Evolutionary conservation across 768 basidiomycete species (phyloP), one percentile per base, ranked within the genome.

Genomic region (Sporobolomyces phaffii): DNA sequence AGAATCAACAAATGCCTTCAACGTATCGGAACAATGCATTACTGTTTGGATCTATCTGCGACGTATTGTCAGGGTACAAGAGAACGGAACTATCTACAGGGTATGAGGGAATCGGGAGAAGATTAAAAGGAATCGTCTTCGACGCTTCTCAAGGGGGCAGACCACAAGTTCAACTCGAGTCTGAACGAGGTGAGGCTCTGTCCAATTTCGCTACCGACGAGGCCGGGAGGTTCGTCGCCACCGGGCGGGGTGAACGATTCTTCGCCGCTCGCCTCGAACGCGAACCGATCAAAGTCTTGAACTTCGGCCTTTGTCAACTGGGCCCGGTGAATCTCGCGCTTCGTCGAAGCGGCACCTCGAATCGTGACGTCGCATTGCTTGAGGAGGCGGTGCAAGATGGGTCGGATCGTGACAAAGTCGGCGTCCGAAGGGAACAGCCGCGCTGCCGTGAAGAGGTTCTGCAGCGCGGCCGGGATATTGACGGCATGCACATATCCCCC

Each of bases 351-450:
- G 17, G 40, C 9, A 24, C 47, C 51, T 11, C 20, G 6, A 43
- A 61, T 60, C n/a, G 58, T 58, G 14, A 43, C 51, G 52, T 66
- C 59, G 65, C 65, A 66, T n/a, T 66, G 65, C 43, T 66, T 63
- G 34, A 51, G 24, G n/a, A 71, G 48, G 31, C 69, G 69, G 58
- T 71, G 69, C n/a, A 71, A 58, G 34, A 71, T 45, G 22, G 64
- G 64, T 24, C 69, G 69, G 29, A 71, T 56, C 28, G 40, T 0
- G 33, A 20, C 0, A 34, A 60, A 64, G 52, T 56, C 51, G 61
- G 56, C 40, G 20, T 60, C 48, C n/a, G 17, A 1, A 13, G 69
- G 69, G 69, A 60, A 71, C 38, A 66, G 51, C 15, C 60, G 65
- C 20, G 65, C 33, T 28, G 6, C 22, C 29, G 18, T 28, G 28